Percentiles rank a stretch among this genome's conserved stretches.
Evolutionary conservation across 352 stramenopile genomes (phyloP).

Genomic region (Phytophthora pisi): DNA sequence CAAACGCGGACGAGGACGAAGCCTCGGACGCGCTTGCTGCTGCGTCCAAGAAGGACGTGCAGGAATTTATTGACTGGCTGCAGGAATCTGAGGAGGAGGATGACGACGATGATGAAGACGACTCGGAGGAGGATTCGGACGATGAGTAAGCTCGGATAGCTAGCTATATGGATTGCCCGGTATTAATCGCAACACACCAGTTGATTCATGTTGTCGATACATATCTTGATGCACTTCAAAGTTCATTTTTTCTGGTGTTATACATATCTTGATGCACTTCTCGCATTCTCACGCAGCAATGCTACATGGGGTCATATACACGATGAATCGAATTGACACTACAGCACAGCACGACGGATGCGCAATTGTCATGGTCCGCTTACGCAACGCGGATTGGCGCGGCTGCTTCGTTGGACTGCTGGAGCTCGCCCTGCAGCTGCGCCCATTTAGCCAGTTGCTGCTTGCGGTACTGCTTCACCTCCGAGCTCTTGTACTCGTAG

Average conservation of each 20-base stretch:
- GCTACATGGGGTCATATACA: constrained; percentile 12
- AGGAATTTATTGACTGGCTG: constrained; percentile 95
- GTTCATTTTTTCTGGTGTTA: constrained; percentile 12
- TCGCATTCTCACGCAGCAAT: constrained; percentile 20
- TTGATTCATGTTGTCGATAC: constrained; percentile 17
- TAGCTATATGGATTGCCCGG: background rate
- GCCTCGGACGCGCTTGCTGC: constrained; percentile 35
- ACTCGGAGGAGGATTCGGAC: constrained; percentile 45
- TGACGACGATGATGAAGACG: constrained; percentile 56
- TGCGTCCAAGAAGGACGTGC: constrained; percentile 68
- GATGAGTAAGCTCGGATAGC: background rate
- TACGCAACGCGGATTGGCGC: constrained; percentile 42
- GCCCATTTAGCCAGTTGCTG: constrained; percentile 70
- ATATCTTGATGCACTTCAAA: constrained; percentile 12
- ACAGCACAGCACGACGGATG: no score
- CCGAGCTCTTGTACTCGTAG: constrained; percentile 77
- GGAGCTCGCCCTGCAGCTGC: constrained; percentile 24
- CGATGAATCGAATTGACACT: background rate
- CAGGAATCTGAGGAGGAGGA: constrained; percentile 70
- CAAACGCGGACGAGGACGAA: constrained; percentile 9
- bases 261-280: constrained; percentile 14
- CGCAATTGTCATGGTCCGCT: constrained; percentile 1
- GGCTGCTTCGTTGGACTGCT: constrained; percentile 23
- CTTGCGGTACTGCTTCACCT: constrained; percentile 77
- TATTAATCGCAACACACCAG: constrained; percentile 18